Conservation (phyloP, 352 stramenopile genomes). For the Phytophthora brassicae region DNA sequence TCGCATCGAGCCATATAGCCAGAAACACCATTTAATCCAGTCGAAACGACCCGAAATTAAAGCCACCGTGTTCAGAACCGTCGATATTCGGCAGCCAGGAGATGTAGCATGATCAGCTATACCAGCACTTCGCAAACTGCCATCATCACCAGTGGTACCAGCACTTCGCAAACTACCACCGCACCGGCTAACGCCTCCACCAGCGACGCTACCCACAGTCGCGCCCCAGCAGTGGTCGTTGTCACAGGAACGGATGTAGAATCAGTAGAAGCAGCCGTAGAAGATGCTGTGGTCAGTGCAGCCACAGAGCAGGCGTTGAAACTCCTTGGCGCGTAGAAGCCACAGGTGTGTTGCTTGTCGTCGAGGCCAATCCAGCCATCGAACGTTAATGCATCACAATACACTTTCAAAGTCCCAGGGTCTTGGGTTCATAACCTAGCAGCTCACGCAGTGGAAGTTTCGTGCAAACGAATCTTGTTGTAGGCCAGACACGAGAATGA, state of each 20-base stretch:
- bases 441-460: not conserved
- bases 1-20: not conserved
- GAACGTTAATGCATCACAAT: not conserved
- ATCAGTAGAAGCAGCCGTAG: not conserved
- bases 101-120: not conserved
- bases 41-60: not conserved
- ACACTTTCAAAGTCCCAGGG: not conserved
- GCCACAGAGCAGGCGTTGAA: not conserved
- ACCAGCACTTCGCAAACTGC: not conserved
- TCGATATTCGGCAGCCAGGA: not conserved
- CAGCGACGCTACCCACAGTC: too few species aligned
- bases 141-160: not conserved
- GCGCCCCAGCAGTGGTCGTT: not conserved
- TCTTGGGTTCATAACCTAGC: not conserved
- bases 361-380: not conserved
- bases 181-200: too few species aligned
- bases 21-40: not conserved
- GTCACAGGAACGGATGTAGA: too few species aligned
- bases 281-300: not conserved
- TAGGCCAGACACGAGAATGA: not conserved
- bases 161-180: too few species aligned
- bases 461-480: not conserved
- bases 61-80: not conserved
- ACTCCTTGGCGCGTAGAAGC: not conserved
- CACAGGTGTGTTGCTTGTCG: not conserved